Conservation (phyloP, 805 yeast species). For the Grigorovia transvaalensis region DNA sequence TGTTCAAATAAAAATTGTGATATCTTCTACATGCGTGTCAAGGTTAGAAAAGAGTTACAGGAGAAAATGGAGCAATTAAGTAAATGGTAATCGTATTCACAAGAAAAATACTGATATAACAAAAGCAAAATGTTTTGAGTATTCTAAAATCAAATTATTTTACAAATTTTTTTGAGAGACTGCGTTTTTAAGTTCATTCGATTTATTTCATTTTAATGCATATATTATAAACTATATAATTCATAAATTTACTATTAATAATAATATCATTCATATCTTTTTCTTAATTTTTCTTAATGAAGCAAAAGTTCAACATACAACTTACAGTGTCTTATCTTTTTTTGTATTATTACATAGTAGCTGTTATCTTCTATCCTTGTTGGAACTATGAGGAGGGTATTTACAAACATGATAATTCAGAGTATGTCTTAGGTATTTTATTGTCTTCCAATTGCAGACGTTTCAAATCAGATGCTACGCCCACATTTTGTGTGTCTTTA, state of each 20-base stretch:
- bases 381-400: neutral
- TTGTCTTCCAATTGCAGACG: slow-evolving; percentile 25
- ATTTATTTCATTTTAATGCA: no score
- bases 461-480: slow-evolving; percentile 12
- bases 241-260: no score
- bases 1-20: slow-evolving; percentile 97
- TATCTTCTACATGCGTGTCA: slow-evolving; percentile 87
- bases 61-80: slow-evolving; percentile 31
- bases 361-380: neutral
- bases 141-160: no score
- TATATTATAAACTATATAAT: no score
- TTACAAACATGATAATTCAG: slow-evolving; percentile 26
- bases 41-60: slow-evolving; percentile 34
- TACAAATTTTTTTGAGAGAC: no score
- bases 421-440: slow-evolving; percentile 29
- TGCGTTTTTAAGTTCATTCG: no score
- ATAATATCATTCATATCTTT: no score
- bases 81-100: slow-evolving; percentile 28
- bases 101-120: neutral
- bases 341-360: neutral
- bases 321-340: neutral
- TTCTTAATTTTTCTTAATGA: no score
- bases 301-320: no score
- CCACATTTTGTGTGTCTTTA: slow-evolving; percentile 5
- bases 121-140: no score